Evolutionary conservation across 768 basidiomycete species (phyloP), one percentile per base, ranked within the genome.

Genomic region (Mycena kentingensis): DNA sequence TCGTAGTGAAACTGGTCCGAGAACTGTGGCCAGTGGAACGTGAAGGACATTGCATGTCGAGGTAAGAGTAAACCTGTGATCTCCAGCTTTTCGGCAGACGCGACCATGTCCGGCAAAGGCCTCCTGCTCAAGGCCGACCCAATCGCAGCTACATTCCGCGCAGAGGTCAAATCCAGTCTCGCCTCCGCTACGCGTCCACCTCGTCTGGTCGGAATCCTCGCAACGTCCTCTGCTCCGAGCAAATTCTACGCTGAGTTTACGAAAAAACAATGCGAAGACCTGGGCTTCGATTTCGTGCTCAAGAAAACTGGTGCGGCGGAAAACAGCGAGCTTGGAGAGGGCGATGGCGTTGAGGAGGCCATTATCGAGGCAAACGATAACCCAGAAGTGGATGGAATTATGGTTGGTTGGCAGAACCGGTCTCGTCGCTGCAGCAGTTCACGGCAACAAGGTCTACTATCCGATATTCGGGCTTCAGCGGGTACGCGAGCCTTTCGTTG

Each of bases 291-390:
- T 29, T 99, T 93, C 66, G 84, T 90, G 45, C 76, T 99, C 52
- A 84, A 83, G 62, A 75, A 73, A 54, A 85, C 84, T 6, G 92
- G 89, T 0, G 79, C 82, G 4, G 85, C 85, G 4, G 70, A 77
- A 21, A 76, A 77, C 21, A 74, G 73, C 3, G 77, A 79, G 66
- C 72, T 82, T 5, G 81, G 76, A 0, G 88, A 90, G 38, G 91
- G 91, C 1, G 92, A 94, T 26, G 94, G 91, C 11, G 93, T 94
- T 7, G 97, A 99, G 68, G 91, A 96, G 68, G 95, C 90, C 7
- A 96, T 98, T 60, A 86, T 98, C 27, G 90, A 93, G 63, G 93
- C 95, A 7, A 99, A 99, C 65, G 88, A 89, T 55, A 94, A 98
- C 64, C 73, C 75, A 13, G 77, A 74, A 49, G 83, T 96, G 10